Evolutionary conservation across 495 filamentous ascomycete genomes (phyloP), one percentile per base, ranked within the genome.

Genomic region (Umbilicaria muhlenbergii): DNA sequence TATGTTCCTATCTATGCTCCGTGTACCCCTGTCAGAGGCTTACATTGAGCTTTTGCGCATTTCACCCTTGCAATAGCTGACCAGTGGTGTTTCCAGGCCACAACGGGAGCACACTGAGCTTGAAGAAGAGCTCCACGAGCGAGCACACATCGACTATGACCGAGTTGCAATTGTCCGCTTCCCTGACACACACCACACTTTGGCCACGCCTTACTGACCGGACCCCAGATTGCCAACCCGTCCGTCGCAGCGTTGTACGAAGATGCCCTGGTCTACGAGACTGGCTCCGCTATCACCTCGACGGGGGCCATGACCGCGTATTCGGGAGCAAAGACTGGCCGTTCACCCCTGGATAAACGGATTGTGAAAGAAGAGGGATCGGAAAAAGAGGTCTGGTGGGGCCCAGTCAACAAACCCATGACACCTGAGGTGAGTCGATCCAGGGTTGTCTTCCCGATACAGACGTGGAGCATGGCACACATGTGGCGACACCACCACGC

Each of bases 351-450:
- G 34, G 91, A 98, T 70, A 98, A 98, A 77, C 82, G 91, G 52
- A 81, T 98, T 57, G 91, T 98, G 53, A 75, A 92, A 65, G 92
- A 98, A 62, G 73, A 80, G 52, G 68, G 76, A 44, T 96, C 91
- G 44, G 79, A 92, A 59, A 81, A 86, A 31, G 77, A 96, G 38
- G 73, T 98, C 57, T 98, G 91, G 91, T 96, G 86, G 80, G 89
- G 83, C 51, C 91, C 91, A 35, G 91, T 98, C 51, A 98, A 98
- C 73, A 95, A 94, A 77, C 83, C 91, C 43, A 98, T 98, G 91
- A 79, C 77, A 49, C 83, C 88, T 53, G 89, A 96, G 68, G 91
- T 98, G 78, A 79, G 88, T 74, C 31, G 14, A 34, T 40, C 15
- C 1, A n/a, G 6, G 6, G 24, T 28, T 36, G 16, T 17, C 34